phyloP scores from a whole-genome alignment of 2,329 filamentous ascomycete species.

The Nigrospora osmanthi region DNA sequence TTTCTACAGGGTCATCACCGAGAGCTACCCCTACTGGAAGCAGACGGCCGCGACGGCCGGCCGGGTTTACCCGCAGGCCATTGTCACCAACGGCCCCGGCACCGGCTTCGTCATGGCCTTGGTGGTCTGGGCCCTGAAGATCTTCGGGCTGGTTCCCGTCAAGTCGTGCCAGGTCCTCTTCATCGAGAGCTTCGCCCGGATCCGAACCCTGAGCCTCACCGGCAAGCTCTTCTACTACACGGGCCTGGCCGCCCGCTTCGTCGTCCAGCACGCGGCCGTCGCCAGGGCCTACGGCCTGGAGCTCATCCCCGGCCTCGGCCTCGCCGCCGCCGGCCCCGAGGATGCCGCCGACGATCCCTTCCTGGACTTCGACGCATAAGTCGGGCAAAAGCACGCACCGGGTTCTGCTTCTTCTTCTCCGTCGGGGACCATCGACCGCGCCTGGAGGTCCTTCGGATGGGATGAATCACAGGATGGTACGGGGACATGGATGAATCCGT shows the following conservation, averaged over 20 bases:
- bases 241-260: constrained; percentile 64
- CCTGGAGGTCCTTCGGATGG: too few relatives aligned
- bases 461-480: too few relatives aligned
- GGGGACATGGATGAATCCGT: too few relatives aligned
- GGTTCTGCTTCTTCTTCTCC: too few relatives aligned
- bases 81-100: constrained; percentile 83
- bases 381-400: too few relatives aligned
- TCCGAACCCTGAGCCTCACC: constrained; percentile 74
- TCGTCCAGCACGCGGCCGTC: constrained; percentile 73
- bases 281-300: constrained; percentile 21
- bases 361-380: too few relatives aligned
- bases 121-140: constrained; percentile 38
- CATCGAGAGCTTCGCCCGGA: constrained; percentile 87
- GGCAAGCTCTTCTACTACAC: constrained; percentile 63
- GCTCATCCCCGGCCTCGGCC: not conserved
- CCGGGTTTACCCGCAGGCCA: constrained; percentile 56
- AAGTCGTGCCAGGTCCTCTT: constrained; percentile 68
- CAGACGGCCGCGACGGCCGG: not conserved
- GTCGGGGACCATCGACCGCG: too few relatives aligned
- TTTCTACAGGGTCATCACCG: constrained; percentile 48
- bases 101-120: constrained; percentile 71
- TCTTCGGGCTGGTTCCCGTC: constrained; percentile 34
- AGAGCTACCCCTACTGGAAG: constrained; percentile 5
- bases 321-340: too few relatives aligned
- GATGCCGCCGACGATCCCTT: too few relatives aligned